Conservation (phyloP, 164 flowering plant genomes). For the Berberis vulgaris region DNA sequence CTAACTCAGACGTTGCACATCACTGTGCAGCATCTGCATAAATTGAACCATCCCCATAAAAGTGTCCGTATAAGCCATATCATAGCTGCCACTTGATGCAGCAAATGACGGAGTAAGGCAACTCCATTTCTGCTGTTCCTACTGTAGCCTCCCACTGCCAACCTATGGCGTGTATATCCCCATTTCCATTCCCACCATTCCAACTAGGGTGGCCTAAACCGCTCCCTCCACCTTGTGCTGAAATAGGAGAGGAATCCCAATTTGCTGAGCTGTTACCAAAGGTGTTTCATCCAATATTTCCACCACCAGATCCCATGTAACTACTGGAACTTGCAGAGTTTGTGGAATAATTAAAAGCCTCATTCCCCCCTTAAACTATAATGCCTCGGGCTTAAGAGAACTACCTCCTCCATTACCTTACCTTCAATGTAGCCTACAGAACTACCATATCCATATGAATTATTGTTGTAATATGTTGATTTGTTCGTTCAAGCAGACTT, state of each 20-base stretch:
- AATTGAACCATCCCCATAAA: conserved; percentile 34
- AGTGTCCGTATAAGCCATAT: conserved; percentile 41
- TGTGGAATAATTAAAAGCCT: conserved; percentile 45
- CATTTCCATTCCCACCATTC: conserved; percentile 34
- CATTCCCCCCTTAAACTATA: conserved; percentile 70
- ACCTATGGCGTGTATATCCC: conserved; percentile 34
- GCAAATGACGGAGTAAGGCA: conserved; percentile 37
- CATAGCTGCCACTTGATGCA: conserved; percentile 38
- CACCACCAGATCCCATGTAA: conserved; percentile 48
- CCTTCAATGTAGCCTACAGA: conserved; percentile 48
- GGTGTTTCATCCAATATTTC: conserved; percentile 33
- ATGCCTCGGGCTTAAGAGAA: conserved; percentile 51
- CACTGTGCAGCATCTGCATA: conserved; percentile 72
- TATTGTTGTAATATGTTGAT: conserved; percentile 31
- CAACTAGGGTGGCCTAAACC: conserved; percentile 15
- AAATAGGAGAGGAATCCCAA: conserved; percentile 52
- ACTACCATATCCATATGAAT: conserved; percentile 37
- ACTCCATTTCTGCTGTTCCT: conserved; percentile 39
- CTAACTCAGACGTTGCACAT: conserved; percentile 40
- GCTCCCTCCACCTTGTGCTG: conserved; percentile 27
- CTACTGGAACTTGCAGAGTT: conserved; percentile 38
- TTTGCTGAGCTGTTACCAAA: conserved; percentile 35
- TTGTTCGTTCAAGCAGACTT: too few species aligned
- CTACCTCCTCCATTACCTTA: conserved; percentile 37
- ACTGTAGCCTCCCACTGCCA: conserved; percentile 49